Evolutionary conservation across 768 basidiomycete genomes (phyloP).

Genomic region (Tylopilus sp.): DNA sequence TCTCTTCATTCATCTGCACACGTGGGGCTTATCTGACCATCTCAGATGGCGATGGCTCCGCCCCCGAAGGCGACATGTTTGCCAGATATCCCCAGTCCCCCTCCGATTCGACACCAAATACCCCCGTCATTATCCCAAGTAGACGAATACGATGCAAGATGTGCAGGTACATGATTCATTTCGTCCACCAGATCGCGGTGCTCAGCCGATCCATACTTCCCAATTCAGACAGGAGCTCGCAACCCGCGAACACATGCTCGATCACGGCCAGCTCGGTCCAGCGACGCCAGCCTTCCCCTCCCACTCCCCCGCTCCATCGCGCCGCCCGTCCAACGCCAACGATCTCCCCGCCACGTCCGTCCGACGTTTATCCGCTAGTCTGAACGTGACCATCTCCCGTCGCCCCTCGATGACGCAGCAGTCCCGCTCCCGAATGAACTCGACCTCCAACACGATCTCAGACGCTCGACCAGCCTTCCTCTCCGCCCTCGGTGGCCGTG

Average conservation of each 20-base stretch:
- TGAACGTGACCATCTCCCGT: constrained; percentile 31
- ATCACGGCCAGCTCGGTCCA: constrained; percentile 77
- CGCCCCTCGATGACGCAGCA: constrained; percentile 24
- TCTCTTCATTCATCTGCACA: neutral
- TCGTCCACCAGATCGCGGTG: neutral
- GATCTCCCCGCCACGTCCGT: constrained; percentile 15
- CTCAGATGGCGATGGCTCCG: constrained; percentile 71
- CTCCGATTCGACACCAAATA: constrained; percentile 54
- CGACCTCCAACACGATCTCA: constrained; percentile 11
- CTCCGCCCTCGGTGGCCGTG: constrained; percentile 27
- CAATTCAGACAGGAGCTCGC: constrained; percentile 68
- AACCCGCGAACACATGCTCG: constrained; percentile 89
- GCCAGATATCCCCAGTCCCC: constrained; percentile 69
- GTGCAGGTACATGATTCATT: constrained; percentile 62
- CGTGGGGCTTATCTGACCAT: constrained; percentile 8
- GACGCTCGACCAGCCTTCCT: constrained; percentile 24
- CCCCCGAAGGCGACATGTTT: constrained; percentile 68
- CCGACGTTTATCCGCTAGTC: constrained; percentile 18
- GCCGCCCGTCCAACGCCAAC: constrained; percentile 39
- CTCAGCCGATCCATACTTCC: neutral
- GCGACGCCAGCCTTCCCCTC: constrained; percentile 51
- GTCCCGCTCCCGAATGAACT: constrained; percentile 24
- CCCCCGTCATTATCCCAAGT: constrained; percentile 51
- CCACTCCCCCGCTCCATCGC: constrained; percentile 46
- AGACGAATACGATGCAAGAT: constrained; percentile 86